Percentiles rank a stretch among this genome's conserved stretches.
These are phyloP conservation scores for Stachybotrys echinatus DNA, from an alignment of 2,329 filamentous ascomycete species.

Conservation along the genomic window DNA sequence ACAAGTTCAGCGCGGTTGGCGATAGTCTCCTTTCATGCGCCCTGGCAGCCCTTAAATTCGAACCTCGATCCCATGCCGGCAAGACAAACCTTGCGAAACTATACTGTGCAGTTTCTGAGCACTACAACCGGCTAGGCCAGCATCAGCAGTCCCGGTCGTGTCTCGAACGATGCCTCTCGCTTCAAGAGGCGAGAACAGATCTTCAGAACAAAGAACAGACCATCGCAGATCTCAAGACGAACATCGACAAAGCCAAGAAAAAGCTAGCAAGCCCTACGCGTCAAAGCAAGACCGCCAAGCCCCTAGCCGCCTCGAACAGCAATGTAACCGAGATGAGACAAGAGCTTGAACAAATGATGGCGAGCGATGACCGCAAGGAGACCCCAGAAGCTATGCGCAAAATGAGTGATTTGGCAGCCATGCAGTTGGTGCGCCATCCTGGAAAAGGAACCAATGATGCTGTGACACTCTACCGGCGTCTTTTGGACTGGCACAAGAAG, in stretches of 20 bases:
- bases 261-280: background rate
- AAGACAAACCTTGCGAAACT: background rate
- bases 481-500: slow-evolving; percentile 1
- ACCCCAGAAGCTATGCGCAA: background rate
- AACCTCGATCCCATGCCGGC: background rate
- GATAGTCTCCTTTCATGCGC: background rate
- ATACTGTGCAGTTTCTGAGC: background rate
- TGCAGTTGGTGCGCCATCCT: background rate
- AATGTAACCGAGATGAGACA: background rate
- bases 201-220: background rate
- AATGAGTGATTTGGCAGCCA: background rate
- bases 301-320: no score
- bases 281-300: background rate
- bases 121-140: background rate
- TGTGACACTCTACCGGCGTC: slow-evolving; percentile 1
- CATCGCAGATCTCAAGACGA: background rate
- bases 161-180: background rate
- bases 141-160: background rate
- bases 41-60: background rate
- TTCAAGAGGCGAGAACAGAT: background rate
- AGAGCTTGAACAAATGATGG: background rate
- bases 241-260: background rate
- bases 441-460: background rate
- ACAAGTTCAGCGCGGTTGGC: background rate
- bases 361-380: background rate